Base-by-base conservation (phyloP, 202 grass and related monocot genomes). In the Hordeum pubiflorum region DNA sequence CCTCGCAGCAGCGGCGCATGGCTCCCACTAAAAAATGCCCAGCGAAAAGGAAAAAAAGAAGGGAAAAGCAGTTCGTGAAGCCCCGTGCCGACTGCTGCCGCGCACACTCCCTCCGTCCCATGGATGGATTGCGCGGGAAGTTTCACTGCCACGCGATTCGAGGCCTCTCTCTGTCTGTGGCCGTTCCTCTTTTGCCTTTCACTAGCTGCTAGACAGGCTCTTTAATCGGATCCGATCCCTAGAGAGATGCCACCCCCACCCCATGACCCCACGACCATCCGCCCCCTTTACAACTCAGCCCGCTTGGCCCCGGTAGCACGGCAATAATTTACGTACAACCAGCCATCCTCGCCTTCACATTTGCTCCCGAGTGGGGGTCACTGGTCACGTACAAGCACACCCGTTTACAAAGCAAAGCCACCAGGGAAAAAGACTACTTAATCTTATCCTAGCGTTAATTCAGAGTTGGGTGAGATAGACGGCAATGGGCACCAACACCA, bases 211-310 rank as follows among this genome's bases (percentile, higher is more conserved):
- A 86, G 80, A 86, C 79, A 86, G 70, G 26, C 29, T 63, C 70
- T 87, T 84, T 81, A 74, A 68, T 74, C 57, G 29, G 85, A 84
- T 78, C 76, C 85, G 82, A 91, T 91, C 72, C 68, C 41, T 4
- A 76, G 8, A 58, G 20, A 70, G 74, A 91, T 88, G 85, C 84
- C 73, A 58, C 70, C 33, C 27, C 41, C 64, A n/a, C 48, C 46
- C 31, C 31, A 32, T 32, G 31, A 2, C 31, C 38, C 58, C 38
- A 63, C 43, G 78, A 23, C 10, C 38, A 17, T 17, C 18, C n/a
- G 23, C n/a, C n/a, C 73, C 60, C 85, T 91, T 91, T 91, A 87
- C 81, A 91, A 86, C 68, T 86, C 77, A 83, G 73, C 36, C 22
- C 57, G 56, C 33, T 15, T 48, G 62, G 63, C 76, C 83, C 64